Evolutionary conservation across 768 basidiomycete genomes (phyloP).

Genomic region (Paxillus ammoniavirescens): DNA sequence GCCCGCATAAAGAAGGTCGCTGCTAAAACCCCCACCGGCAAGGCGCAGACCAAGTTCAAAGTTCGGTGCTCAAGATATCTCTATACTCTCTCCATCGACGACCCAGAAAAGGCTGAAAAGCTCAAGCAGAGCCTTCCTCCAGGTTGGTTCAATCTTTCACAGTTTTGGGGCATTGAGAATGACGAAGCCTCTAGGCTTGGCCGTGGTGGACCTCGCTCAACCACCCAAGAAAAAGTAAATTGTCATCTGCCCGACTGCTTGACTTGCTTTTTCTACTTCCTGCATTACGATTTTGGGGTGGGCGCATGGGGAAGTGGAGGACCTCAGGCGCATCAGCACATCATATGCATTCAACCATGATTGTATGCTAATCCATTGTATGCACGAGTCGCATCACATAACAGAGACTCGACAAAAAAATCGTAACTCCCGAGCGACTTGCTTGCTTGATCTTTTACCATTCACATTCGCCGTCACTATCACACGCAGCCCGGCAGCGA

Average conservation of each 20-base stretch:
- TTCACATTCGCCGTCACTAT: too few species aligned
- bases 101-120: conserved; percentile 98
- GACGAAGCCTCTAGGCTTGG: conserved; percentile 52
- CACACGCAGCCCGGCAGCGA: too few species aligned
- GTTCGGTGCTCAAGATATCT: conserved; percentile 94
- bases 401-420: conserved; percentile 10
- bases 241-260: conserved; percentile 2
- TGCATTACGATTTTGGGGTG: background rate
- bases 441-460: background rate
- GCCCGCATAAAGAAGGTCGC: conserved; percentile 97
- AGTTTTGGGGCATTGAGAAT: background rate
- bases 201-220: conserved; percentile 63
- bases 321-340: conserved; percentile 5
- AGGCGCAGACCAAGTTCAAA: conserved; percentile 96
- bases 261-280: conserved; percentile 4
- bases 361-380: conserved; percentile 19
- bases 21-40: conserved; percentile 62
- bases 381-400: conserved; percentile 15
- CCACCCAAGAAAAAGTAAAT: conserved; percentile 70
- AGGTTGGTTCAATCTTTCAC: conserved; percentile 51
- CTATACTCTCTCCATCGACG: conserved; percentile 95
- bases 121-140: conserved; percentile 93
- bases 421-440: background rate
- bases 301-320: conserved; percentile 3
- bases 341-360: conserved; percentile 16